A percentile compares a stretch with the other conserved stretches of the same genome.
phyloP scores from a whole-genome alignment of 148 eudicot genomes.

The Simmondsia chinensis region DNA sequence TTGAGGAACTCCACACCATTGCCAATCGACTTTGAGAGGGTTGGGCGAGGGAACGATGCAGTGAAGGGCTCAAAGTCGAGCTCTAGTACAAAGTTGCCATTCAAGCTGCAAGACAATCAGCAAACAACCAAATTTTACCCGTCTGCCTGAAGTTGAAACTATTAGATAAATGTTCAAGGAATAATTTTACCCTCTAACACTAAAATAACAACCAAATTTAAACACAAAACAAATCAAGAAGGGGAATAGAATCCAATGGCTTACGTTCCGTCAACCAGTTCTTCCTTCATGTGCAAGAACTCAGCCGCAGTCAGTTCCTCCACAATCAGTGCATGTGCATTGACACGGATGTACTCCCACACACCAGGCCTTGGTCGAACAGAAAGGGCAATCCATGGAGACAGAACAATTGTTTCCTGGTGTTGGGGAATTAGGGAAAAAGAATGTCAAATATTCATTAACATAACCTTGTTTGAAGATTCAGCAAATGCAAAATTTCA shows the following conservation, averaged over 20 bases:
- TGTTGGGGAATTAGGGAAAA: not conserved
- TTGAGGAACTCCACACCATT: slow-evolving; percentile 97
- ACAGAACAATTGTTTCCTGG: slow-evolving; percentile 76
- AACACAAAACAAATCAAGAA: not conserved
- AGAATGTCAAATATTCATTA: not conserved
- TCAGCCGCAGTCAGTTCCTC: slow-evolving; percentile 68
- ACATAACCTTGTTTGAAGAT: not conserved
- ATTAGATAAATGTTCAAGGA: too few species aligned
- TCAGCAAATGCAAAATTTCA: not conserved
- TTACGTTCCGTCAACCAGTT: slow-evolving; percentile 72
- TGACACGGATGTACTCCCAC: slow-evolving; percentile 83
- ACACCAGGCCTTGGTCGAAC: slow-evolving; percentile 94
- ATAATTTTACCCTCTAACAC: too few species aligned
- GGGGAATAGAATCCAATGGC: not conserved
- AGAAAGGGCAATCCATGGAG: slow-evolving; percentile 89
- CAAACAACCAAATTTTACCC: not conserved
- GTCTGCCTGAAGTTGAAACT: too few species aligned
- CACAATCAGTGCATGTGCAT: slow-evolving; percentile 46
- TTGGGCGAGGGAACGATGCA: slow-evolving; percentile 79
- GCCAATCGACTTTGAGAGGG: slow-evolving; percentile 90
- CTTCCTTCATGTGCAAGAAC: slow-evolving; percentile 79
- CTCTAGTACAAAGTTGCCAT: slow-evolving; percentile 92
- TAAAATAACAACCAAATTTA: not conserved
- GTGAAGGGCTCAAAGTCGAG: slow-evolving; percentile 93
- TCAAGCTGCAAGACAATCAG: slow-evolving; percentile 23